Evolutionary conservation across 192 early-diverging fungal species (phyloP), one percentile per base, ranked within the genome.

Genomic region (Rhizophagus clarus): DNA sequence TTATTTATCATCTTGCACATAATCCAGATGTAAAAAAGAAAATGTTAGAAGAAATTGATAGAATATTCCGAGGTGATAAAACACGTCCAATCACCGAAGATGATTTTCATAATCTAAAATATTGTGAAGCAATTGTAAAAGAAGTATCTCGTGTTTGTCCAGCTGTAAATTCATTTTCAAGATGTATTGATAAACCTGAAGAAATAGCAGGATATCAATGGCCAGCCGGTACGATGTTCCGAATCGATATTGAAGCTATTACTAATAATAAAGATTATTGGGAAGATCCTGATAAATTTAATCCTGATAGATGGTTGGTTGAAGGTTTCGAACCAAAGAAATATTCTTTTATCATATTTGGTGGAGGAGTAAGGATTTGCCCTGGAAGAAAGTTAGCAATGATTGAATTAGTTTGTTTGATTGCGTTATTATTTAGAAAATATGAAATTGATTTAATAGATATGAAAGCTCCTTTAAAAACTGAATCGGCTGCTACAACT

Each of bases 331-430:
- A 61, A 7, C 22, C 12, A 28, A 45, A 60, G 20, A 60, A 76
- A 26, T 4, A 61, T 15, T 31, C 24, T 14, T 28, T 31, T 62
- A 32, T 32, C 17, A 76, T 76, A 14, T 63, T 76, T 76, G 61
- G 61, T 62, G 20, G 34, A 37, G 74, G 74, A 1, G 2, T 61
- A n/a, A 22, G 34, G 2, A 32, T 37, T 4, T 63, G 49, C 40
- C 74, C 61, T 10, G 61, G 61, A 29, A 76, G 74, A 45, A 32
- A 76, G 15, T 62, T 76, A 26, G 74, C 74, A 34, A 75, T 75
- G 74, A 37, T 40, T 42, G 24, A 61, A 37, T 14, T 76, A 10
- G 14, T 40, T 26, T 37, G 20, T 62, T 62, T 76, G 9, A 62
- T 76, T 5, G 60, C 34, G 9, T 34, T 62, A 34, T 14, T 76